These are phyloP conservation scores for Paraconiothyrium brasiliense DNA, from an alignment of 2,329 filamentous ascomycete genomes.

Conservation along the genomic window DNA sequence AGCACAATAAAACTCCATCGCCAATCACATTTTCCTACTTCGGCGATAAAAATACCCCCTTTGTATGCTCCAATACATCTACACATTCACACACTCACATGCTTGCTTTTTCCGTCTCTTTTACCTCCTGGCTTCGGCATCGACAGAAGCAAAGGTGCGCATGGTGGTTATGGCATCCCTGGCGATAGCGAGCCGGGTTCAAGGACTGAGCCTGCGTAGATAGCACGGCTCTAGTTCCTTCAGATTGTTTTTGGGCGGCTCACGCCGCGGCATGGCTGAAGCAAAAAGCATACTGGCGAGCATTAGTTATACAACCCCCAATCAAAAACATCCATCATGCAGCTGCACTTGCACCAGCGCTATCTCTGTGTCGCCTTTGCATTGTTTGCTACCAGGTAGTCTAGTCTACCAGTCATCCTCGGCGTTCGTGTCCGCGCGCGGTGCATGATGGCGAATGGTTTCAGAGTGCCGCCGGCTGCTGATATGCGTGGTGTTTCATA, in stretches of 20 bases:
- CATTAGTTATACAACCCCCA: slow-evolving; percentile 42
- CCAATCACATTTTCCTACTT: slow-evolving; percentile 42
- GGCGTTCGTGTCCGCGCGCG: slow-evolving; percentile 6
- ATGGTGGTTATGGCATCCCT: neutral
- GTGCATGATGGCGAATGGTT: slow-evolving; percentile 32
- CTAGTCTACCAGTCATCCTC: neutral
- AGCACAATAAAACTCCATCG: slow-evolving; percentile 46
- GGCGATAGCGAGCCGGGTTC: slow-evolving; percentile 6
- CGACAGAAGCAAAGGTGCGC: neutral
- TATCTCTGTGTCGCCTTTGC: slow-evolving; percentile 25
- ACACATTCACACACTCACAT: neutral
- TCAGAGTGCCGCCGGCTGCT: slow-evolving; percentile 32
- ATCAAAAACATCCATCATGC: slow-evolving; percentile 31
- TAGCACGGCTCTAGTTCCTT: slow-evolving; percentile 35
- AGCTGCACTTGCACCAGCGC: slow-evolving; percentile 19
- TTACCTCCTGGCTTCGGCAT: slow-evolving; percentile 3
- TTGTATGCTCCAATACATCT: slow-evolving; percentile 25
- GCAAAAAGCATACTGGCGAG: slow-evolving; percentile 42
- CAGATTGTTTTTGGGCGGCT: slow-evolving; percentile 45
- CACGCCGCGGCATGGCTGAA: slow-evolving; percentile 23
- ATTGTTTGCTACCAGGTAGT: slow-evolving; percentile 1
- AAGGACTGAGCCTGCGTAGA: slow-evolving; percentile 26
- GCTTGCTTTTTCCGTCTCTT: slow-evolving; percentile 16
- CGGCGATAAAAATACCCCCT: slow-evolving; percentile 50
- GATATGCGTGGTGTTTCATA: slow-evolving; percentile 24